phyloP scores from a whole-genome alignment of 2,329 filamentous ascomycete species.

The Chrysoporthe puriensis region DNA sequence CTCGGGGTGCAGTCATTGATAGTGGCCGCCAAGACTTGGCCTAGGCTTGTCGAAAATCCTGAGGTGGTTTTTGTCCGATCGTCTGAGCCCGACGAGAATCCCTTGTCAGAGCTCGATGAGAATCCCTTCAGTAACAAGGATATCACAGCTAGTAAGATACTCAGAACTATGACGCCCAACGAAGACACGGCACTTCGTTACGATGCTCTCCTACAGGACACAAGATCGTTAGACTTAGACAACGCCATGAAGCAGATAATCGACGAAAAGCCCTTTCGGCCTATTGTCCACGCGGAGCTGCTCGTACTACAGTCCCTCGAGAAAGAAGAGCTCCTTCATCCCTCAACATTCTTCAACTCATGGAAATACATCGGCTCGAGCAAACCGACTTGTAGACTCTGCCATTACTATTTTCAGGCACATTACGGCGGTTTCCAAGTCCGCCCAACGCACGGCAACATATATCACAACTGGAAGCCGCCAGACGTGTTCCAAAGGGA shows the following conservation, averaged over 20 bases:
- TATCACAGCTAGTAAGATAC: conserved; percentile 27
- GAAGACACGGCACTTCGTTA: conserved; percentile 4
- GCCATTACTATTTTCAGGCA: conserved; percentile 31
- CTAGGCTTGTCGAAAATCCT: conserved; percentile 27
- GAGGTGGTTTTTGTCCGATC: conserved; percentile 26
- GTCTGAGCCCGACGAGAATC: conserved; percentile 6
- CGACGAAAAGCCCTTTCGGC: conserved; percentile 12
- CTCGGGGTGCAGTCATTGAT: background rate
- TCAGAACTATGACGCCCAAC: conserved; percentile 27
- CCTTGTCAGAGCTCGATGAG: conserved; percentile 17
- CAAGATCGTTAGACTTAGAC: conserved; percentile 29
- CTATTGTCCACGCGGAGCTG: conserved; percentile 33
- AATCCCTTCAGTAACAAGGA: conserved; percentile 18
- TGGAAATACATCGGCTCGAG: conserved; percentile 34
- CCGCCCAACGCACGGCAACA: conserved; percentile 30
- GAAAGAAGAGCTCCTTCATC: conserved; percentile 3
- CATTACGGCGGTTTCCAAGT: conserved; percentile 22
- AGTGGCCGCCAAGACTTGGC: conserved; percentile 1
- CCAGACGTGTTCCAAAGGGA: conserved; percentile 27
- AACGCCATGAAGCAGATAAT: conserved; percentile 5
- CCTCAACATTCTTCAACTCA: conserved; percentile 30
- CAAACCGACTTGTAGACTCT: conserved; percentile 34
- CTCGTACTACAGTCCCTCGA: conserved; percentile 30
- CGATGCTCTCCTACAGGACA: conserved; percentile 9
- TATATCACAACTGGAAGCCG: conserved; percentile 31